Evolutionary conservation across 345 rosid species (phyloP).

Genomic region (Raphanus raphanistrum): DNA sequence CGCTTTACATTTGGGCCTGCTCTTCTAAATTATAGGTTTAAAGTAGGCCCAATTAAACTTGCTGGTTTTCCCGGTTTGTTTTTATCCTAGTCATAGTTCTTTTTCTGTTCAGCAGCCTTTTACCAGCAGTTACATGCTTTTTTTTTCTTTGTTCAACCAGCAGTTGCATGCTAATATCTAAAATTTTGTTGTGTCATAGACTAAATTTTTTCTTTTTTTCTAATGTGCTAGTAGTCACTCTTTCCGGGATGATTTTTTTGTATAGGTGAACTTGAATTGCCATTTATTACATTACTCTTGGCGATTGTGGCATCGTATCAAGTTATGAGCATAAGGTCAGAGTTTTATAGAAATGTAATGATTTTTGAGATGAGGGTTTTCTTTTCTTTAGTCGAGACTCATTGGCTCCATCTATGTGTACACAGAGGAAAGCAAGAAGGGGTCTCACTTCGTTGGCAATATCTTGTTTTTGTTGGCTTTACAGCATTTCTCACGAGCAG

Average conservation of each 20-base stretch:
- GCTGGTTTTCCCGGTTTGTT: background rate
- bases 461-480: constrained; percentile 64
- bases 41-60: background rate
- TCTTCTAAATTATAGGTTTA: background rate
- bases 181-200: too few relatives aligned
- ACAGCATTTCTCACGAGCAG: constrained; percentile 80
- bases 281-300: constrained; percentile 68
- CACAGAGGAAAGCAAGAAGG: constrained; percentile 85
- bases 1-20: background rate
- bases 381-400: background rate
- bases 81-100: too few relatives aligned
- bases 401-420: constrained; percentile 19
- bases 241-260: background rate
- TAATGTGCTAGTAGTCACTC: background rate
- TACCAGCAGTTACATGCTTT: too few relatives aligned
- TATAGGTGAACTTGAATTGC: constrained; percentile 88
- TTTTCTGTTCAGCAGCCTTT: too few relatives aligned
- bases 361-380: background rate
- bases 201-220: background rate
- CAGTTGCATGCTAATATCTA: too few relatives aligned
- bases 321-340: constrained; percentile 62
- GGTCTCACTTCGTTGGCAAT: constrained; percentile 56
- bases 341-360: constrained; percentile 21
- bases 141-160: too few relatives aligned
- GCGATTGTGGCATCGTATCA: constrained; percentile 68